These are phyloP conservation scores for Fusarium floridanum DNA, from an alignment of 2,329 filamentous ascomycete species.

Conservation along the genomic window DNA sequence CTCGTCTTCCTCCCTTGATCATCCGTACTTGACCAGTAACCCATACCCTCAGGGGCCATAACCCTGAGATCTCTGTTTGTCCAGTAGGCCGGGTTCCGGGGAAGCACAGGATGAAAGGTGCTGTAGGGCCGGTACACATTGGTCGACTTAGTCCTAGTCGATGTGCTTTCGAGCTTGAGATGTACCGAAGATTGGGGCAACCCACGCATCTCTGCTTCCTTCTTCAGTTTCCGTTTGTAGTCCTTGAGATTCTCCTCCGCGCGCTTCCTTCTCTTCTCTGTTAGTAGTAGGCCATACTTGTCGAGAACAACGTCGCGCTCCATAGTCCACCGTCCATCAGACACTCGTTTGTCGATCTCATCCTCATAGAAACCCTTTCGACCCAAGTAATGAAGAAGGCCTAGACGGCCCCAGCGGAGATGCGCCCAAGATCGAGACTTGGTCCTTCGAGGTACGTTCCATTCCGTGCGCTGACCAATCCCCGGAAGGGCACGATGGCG, in stretches of 20 bases:
- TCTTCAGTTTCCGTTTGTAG: constrained; percentile 11
- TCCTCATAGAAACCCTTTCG: constrained; percentile 44
- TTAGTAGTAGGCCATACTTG: constrained; percentile 39
- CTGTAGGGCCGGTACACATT: constrained; percentile 48
- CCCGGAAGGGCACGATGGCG: constrained; percentile 41
- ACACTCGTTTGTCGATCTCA: constrained; percentile 40
- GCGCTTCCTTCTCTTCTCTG: constrained; percentile 21
- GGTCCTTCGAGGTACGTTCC: constrained; percentile 36
- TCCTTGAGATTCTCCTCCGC: constrained; percentile 18
- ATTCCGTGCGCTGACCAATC: constrained; percentile 41
- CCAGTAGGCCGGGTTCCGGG: constrained; percentile 40
- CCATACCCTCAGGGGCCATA: constrained; percentile 44
- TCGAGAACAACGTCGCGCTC: constrained; percentile 42
- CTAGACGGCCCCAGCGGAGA: constrained; percentile 40
- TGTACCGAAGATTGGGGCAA: background rate
- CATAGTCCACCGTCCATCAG: constrained; percentile 40
- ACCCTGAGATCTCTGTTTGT: constrained; percentile 46
- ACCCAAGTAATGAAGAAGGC: constrained; percentile 41
- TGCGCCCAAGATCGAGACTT: constrained; percentile 35
- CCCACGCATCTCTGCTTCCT: background rate
- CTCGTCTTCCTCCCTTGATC: constrained; percentile 37
- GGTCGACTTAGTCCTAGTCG: constrained; percentile 36
- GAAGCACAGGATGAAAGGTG: constrained; percentile 43
- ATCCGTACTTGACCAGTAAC: constrained; percentile 44
- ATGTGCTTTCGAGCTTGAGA: constrained; percentile 11